phyloP scores from a whole-genome alignment of 164 flowering plant species.

The Santalum album region DNA sequence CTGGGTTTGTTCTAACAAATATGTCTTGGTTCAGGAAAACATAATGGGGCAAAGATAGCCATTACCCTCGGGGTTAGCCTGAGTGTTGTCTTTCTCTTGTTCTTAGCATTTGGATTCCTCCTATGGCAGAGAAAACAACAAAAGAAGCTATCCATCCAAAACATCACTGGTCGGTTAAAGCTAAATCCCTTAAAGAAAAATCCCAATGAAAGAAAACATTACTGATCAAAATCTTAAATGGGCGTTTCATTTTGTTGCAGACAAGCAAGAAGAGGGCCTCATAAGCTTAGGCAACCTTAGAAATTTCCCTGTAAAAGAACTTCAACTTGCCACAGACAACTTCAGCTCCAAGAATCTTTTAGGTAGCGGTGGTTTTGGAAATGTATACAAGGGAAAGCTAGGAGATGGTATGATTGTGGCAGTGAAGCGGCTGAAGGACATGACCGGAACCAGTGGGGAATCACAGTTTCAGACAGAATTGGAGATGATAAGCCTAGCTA shows the following conservation, averaged over 20 bases:
- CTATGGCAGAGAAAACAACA: slow-evolving; percentile 42
- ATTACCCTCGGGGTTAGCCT: slow-evolving; percentile 60
- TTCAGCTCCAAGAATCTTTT: slow-evolving; percentile 75
- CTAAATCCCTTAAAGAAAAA: background rate
- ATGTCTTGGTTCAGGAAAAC: slow-evolving; percentile 28
- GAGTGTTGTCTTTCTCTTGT: slow-evolving; percentile 24
- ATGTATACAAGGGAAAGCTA: slow-evolving; percentile 74
- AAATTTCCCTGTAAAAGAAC: slow-evolving; percentile 60
- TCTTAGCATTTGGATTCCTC: slow-evolving; percentile 27
- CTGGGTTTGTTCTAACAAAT: background rate
- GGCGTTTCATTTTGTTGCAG: slow-evolving; percentile 21
- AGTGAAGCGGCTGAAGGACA: slow-evolving; percentile 72
- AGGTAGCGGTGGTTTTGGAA: slow-evolving; percentile 89
- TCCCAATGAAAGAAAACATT: background rate
- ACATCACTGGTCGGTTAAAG: slow-evolving; percentile 48
- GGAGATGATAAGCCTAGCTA: slow-evolving; percentile 91
- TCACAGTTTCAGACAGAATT: slow-evolving; percentile 73
- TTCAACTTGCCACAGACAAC: slow-evolving; percentile 72
- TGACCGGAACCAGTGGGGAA: slow-evolving; percentile 60
- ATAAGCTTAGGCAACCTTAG: slow-evolving; percentile 62
- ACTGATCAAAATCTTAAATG: background rate
- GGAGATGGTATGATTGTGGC: slow-evolving; percentile 71
- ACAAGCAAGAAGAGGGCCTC: slow-evolving; percentile 60
- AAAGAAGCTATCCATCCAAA: slow-evolving; percentile 27
- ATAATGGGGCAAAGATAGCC: slow-evolving; percentile 48